phyloP scores from a whole-genome alignment of 23 red algal species.

The Gracilaria gracilis region DNA sequence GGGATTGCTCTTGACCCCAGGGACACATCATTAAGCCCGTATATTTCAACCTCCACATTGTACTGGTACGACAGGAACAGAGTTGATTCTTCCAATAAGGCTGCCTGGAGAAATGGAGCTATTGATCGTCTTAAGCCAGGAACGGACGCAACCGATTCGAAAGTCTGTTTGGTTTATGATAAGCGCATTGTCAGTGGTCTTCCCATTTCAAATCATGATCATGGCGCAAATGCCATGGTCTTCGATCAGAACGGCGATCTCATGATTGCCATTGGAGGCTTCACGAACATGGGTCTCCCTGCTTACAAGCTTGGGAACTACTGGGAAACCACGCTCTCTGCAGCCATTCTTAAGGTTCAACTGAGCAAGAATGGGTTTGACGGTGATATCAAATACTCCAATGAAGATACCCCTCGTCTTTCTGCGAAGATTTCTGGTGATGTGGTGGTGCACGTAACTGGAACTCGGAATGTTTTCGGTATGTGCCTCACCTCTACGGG shows the following conservation, averaged over 20 bases:
- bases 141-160: slow-evolving; percentile 17
- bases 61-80: slow-evolving; percentile 63
- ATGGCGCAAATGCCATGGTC: slow-evolving; percentile 48
- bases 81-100: slow-evolving; percentile 23
- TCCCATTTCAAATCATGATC: slow-evolving; percentile 74
- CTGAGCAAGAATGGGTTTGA: slow-evolving; percentile 52
- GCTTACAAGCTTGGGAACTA: slow-evolving; percentile 62
- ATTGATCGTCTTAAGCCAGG: slow-evolving; percentile 55
- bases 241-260: slow-evolving; percentile 69
- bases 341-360: slow-evolving; percentile 41
- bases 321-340: slow-evolving; percentile 68
- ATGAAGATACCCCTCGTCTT: slow-evolving; percentile 15
- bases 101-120: slow-evolving; percentile 61
- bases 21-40: slow-evolving; percentile 40
- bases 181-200: slow-evolving; percentile 40
- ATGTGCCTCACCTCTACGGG: slow-evolving; percentile 40
- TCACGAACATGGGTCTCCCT: slow-evolving; percentile 75
- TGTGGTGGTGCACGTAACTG: slow-evolving; percentile 27
- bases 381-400: slow-evolving; percentile 52
- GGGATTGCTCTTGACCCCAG: slow-evolving; percentile 67
- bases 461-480: slow-evolving; percentile 59
- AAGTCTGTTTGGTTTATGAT: slow-evolving; percentile 56
- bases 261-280: slow-evolving; percentile 56
- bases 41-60: slow-evolving; percentile 40
- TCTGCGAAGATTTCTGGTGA: slow-evolving; percentile 36